Evolutionary conservation across 1,284 basidiomycete species (phyloP), one percentile per base, ranked within the genome.

Genomic region (Malassezia restricta): DNA sequence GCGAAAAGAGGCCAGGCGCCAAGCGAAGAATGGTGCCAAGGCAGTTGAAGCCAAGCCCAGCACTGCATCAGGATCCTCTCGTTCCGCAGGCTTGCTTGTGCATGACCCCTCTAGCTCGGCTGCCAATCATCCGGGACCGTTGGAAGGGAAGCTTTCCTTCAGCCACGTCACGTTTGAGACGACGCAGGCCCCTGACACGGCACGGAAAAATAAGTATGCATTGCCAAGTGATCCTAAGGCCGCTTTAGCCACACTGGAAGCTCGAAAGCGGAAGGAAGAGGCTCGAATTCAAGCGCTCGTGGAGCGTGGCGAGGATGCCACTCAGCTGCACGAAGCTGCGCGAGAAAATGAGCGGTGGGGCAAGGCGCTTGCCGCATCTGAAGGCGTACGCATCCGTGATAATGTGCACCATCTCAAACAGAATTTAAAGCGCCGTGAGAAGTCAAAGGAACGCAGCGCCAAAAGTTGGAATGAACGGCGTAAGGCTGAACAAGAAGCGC

Each of bases 351-450:
- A 65, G 57, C 60, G 64, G 33, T 70, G 67, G 69, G 60, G 62
- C 48, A 65, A 65, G 51, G 66, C 62, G 27, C 38, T 65, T 28
- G 67, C 67, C 1, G 63, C 64, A 3, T 63, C 69, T 1, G 53
- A 60, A 35, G 69, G 69, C 31, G 62, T 68, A 52, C 68, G 66
- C 58, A 64, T 71, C 32, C 65, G 67, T 35, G 67, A 71, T 49
- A 68, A 71, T 49, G 69, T 70, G 27, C 54, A 56, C 50, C 33
- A 68, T 50, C 57, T 71, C 27, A 66, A 67, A 42, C 68, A 70
- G 51, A 64, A 64, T 15, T 58, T 55, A 33, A 70, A 70, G 59
- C 58, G 58, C 28, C 64, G 62, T 43, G 69, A 71, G 29, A 66
- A 67, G 54, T 52, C 54, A 8, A 71, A 70, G 56, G 58, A 58